Evolutionary conservation across 2,329 filamentous ascomycete species (phyloP), one percentile per base, ranked within the genome.

Genomic region (Ceratocystis eucalypticola): DNA sequence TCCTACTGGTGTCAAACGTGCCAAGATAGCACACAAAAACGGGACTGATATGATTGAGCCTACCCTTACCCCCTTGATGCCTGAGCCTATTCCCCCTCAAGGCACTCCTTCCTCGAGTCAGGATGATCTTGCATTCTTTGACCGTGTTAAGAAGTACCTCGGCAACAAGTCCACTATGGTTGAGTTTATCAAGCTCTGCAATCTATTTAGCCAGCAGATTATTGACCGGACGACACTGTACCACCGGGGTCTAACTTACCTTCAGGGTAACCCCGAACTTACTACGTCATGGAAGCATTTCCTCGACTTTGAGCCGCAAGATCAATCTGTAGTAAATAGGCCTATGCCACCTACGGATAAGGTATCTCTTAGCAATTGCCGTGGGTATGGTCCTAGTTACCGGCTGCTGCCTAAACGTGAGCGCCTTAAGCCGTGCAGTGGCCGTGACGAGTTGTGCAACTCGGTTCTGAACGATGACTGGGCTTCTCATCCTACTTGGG

Each of bases 401-500:
- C 87, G 94, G 66, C 80, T 97, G 33, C 80, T 99, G 7, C 94
- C 94, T 0, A 94, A 93, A 76, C 82, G 91, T 66, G 94, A 97
- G 74, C 88, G 91, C 10, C 85, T 94, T 68, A 95, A 96, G 78
- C 85, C 88, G 0, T 99, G 94, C 77, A 94, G 90, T 73, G 94
- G 94, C 10, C 88, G 94, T 59, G 94, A 99, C 73, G 91, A 96
- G 74, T 86, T 99, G 71, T 99, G 94, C 77, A 88, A 90, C 70
- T 87, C 88, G 28, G 93, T 99, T 0, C 80, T 99, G 65, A 99
- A 99, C 70, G 94, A 99, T 71, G 90, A 96, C 71, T 99, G 94
- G 94, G 94, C 94, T 1, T 97, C 93, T 30, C 94, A 99, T 76
- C 94, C 94, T 2, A 99, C 94, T 0, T 99, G 94, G 94, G 94